Evolutionary conservation across 164 flowering plant species (phyloP).

Genomic region (grape (Vitis vinifera)): DNA sequence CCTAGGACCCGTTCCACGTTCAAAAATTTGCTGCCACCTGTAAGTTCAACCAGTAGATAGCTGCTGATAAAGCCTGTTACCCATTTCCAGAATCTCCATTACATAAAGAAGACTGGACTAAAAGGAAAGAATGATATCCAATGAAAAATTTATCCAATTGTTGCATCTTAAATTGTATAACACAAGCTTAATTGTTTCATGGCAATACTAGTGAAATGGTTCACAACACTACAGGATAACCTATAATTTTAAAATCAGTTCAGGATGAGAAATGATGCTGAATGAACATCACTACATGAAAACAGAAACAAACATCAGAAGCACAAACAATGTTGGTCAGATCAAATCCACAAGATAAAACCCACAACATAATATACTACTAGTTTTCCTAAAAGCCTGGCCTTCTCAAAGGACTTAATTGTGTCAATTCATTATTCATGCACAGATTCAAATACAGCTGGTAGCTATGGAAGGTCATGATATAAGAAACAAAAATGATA

Average conservation of each 20-base stretch:
- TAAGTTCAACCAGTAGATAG: slow-evolving; percentile 99
- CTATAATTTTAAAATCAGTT: background rate
- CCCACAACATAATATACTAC: no score
- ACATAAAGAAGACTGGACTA: slow-evolving; percentile 37
- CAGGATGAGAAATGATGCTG: no score
- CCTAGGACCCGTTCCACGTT: slow-evolving; percentile 38
- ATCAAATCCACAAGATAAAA: no score
- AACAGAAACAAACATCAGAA: no score
- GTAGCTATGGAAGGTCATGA: no score
- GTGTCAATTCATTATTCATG: no score
- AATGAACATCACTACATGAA: no score
- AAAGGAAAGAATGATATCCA: background rate
- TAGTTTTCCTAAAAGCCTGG: no score
- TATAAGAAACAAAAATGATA: no score
- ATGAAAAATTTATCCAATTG: background rate
- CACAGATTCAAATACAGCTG: no score
- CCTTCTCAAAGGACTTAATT: no score
- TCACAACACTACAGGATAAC: background rate
- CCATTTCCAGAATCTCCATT: slow-evolving; percentile 59
- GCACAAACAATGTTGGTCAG: no score
- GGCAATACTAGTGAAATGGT: background rate
- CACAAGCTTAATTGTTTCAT: background rate
- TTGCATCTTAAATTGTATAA: background rate
- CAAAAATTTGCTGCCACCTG: slow-evolving; percentile 81
- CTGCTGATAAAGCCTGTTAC: slow-evolving; percentile 98